Percentiles rank a stretch among this genome's conserved stretches.
Evolutionary conservation across 495 filamentous ascomycete species (phyloP).

Genomic region (Aspergillus ellipticus): DNA sequence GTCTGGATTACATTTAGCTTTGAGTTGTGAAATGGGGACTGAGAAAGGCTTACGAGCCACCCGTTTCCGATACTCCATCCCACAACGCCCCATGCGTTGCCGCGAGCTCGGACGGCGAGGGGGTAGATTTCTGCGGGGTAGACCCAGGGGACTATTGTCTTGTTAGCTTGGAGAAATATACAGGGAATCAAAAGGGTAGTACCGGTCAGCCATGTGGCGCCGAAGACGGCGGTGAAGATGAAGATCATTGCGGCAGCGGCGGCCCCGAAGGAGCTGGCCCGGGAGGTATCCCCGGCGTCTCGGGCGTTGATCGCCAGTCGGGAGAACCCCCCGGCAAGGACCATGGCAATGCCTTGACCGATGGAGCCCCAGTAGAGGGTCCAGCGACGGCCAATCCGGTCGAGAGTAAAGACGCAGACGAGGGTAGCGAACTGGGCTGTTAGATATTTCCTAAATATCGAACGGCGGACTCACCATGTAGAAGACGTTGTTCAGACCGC

Average conservation of each 20-base stretch:
- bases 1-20: conserved; percentile 28
- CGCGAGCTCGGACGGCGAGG: conserved; percentile 61
- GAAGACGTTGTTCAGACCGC: conserved; percentile 65
- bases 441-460: not conserved
- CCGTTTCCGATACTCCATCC: conserved; percentile 73
- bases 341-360: conserved; percentile 60
- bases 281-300: conserved; percentile 36
- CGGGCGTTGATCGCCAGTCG: conserved; percentile 49
- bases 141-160: conserved; percentile 57
- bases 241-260: conserved; percentile 67
- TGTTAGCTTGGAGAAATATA: not conserved
- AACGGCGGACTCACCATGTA: conserved; percentile 41
- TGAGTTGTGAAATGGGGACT: not conserved
- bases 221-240: conserved; percentile 65
- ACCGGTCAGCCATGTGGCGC: conserved; percentile 65
- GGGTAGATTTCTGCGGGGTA: conserved; percentile 74
- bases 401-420: conserved; percentile 64
- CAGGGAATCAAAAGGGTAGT: not conserved
- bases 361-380: conserved; percentile 65
- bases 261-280: conserved; percentile 53
- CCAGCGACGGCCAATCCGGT: conserved; percentile 65
- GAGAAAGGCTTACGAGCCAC: conserved; percentile 44
- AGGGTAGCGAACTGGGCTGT: conserved; percentile 50
- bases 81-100: conserved; percentile 72
- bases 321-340: conserved; percentile 55